Evolutionary conservation across 2,329 filamentous ascomycete species (phyloP).

Genomic region (Hypoxylon sp.): DNA sequence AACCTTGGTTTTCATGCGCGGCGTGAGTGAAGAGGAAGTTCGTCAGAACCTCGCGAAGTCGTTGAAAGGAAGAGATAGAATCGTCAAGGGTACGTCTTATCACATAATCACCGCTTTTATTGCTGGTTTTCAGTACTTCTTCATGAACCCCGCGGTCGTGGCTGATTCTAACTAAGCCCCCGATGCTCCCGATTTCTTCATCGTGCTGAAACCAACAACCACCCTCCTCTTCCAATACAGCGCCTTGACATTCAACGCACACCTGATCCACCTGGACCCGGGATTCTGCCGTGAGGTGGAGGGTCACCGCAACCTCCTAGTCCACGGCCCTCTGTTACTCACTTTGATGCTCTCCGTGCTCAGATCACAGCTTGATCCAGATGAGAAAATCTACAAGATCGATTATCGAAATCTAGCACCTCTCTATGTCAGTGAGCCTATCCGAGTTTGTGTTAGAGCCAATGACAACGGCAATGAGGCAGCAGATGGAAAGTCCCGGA

Average conservation of each 20-base stretch:
- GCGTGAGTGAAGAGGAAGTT: slow-evolving; percentile 44
- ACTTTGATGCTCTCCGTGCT: slow-evolving; percentile 82
- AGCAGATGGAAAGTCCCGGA: slow-evolving; percentile 37
- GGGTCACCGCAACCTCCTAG: slow-evolving; percentile 80
- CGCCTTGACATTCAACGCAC: slow-evolving; percentile 91
- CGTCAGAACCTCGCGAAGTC: slow-evolving; percentile 38
- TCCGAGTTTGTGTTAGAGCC: slow-evolving; percentile 77
- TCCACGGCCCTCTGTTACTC: slow-evolving; percentile 88
- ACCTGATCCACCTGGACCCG: slow-evolving; percentile 88
- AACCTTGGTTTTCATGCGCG: slow-evolving; percentile 68
- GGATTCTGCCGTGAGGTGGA: slow-evolving; percentile 79
- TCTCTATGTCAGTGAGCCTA: slow-evolving; percentile 79
- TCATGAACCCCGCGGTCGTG: slow-evolving; percentile 13
- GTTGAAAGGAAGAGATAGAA: slow-evolving; percentile 38
- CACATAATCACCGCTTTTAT: slow-evolving; percentile 46
- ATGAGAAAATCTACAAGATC: slow-evolving; percentile 66
- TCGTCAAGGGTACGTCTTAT: slow-evolving; percentile 52
- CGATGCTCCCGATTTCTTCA: slow-evolving; percentile 55
- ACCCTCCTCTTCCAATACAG: slow-evolving; percentile 90
- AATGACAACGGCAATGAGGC: slow-evolving; percentile 44
- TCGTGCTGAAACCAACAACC: slow-evolving; percentile 75
- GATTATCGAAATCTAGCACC: slow-evolving; percentile 87
- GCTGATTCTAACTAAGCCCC: slow-evolving; percentile 51
- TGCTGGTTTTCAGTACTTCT: not conserved
- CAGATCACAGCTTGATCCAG: slow-evolving; percentile 61